phyloP scores from a whole-genome alignment of 108 stramenopile genomes.

The Thalassiosira profunda region DNA sequence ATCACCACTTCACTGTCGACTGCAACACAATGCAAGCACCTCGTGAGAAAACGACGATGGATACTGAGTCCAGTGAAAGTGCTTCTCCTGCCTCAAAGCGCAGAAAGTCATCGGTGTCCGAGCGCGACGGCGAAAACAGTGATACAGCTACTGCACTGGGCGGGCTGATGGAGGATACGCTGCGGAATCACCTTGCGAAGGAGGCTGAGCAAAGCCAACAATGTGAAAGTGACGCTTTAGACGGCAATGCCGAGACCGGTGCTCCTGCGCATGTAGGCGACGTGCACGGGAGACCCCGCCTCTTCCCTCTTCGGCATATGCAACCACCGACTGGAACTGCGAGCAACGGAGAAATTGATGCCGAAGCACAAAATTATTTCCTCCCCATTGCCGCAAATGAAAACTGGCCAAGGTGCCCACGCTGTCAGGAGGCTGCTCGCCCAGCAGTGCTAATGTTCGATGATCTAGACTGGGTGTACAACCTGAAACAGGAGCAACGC shows the following conservation, averaged over 20 bases:
- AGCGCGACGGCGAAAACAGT: not conserved
- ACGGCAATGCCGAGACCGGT: not conserved
- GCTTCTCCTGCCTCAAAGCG: slow-evolving; percentile 7
- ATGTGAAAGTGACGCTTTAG: not conserved
- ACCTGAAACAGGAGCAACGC: slow-evolving; percentile 25
- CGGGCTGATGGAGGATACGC: not conserved
- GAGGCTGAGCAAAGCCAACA: no score
- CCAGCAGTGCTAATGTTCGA: slow-evolving; percentile 50
- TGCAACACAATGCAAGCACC: slow-evolving; percentile 24
- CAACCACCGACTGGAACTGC: slow-evolving; percentile 9
- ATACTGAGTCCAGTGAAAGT: not conserved
- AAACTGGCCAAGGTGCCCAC: slow-evolving; percentile 47
- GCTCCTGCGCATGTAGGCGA: slow-evolving; percentile 34
- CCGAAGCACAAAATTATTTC: slow-evolving; percentile 1
- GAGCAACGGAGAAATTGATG: not conserved
- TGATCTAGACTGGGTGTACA: slow-evolving; percentile 35
- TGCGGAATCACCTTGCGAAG: not conserved
- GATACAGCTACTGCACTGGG: slow-evolving; percentile 3
- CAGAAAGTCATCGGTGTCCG: not conserved
- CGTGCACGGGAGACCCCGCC: slow-evolving; percentile 26
- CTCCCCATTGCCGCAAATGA: slow-evolving; percentile 5
- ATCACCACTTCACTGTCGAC: slow-evolving; percentile 23
- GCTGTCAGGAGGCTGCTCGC: slow-evolving; percentile 33
- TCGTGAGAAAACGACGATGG: not conserved
- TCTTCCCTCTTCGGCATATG: slow-evolving; percentile 10